These are phyloP conservation scores for Alternaria sp. DNA, from an alignment of 2,329 filamentous ascomycete species.

Conservation along the genomic window DNA sequence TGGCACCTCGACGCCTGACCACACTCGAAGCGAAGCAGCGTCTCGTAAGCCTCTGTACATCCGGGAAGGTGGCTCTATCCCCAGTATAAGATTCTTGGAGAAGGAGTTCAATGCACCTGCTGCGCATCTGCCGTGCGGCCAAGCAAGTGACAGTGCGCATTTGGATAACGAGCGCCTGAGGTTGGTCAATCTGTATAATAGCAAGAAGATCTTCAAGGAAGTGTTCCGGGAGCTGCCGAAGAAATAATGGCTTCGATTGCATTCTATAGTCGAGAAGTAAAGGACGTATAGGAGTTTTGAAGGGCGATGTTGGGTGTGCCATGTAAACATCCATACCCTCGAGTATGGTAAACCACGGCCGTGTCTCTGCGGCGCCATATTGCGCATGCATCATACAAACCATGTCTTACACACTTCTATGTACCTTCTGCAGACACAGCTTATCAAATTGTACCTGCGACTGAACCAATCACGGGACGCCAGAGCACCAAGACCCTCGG, in stretches of 20 bases:
- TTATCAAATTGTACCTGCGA: no score
- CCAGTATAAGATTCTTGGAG: conserved; percentile 90
- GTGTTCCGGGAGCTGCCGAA: conserved; percentile 73
- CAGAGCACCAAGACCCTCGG: background rate
- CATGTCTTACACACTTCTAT: background rate
- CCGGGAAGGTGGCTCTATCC: conserved; percentile 92
- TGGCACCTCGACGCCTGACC: background rate
- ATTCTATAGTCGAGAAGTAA: background rate
- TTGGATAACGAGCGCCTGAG: conserved; percentile 93
- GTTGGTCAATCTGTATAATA: conserved; percentile 86
- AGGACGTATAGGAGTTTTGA: background rate
- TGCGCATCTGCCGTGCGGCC: conserved; percentile 90
- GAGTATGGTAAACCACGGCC: background rate
- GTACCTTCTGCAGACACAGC: no score
- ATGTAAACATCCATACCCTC: background rate
- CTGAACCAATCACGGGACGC: background rate
- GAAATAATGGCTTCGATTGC: background rate
- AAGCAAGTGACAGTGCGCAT: conserved; percentile 93
- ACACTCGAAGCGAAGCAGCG: background rate
- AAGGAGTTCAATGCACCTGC: conserved; percentile 92
- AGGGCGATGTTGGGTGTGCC: background rate
- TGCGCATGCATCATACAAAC: background rate
- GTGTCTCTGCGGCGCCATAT: background rate
- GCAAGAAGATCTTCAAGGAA: conserved; percentile 85
- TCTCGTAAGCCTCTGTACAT: conserved; percentile 81